Evolutionary conservation across 192 early-diverging fungal species (phyloP).

Genomic region (Umbelopsis vinacea): DNA sequence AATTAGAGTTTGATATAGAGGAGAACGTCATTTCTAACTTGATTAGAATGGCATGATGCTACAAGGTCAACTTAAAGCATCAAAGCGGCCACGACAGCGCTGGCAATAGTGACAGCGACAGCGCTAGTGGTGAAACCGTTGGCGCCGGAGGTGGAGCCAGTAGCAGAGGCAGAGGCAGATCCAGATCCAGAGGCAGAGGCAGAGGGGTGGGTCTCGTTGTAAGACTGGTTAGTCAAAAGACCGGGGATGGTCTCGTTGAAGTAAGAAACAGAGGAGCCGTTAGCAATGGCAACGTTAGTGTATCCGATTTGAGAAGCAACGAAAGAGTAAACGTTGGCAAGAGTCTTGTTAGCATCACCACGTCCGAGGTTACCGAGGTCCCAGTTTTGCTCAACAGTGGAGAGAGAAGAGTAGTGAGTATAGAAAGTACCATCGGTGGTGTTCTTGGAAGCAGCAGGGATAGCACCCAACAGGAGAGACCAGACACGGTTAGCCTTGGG

Average conservation of each 20-base stretch:
- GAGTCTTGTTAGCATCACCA: slow-evolving; percentile 54
- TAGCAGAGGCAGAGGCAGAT: background rate
- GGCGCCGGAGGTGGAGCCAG: background rate
- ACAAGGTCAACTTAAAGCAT: slow-evolving; percentile 21
- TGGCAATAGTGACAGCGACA: slow-evolving; percentile 1
- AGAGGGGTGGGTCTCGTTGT: slow-evolving; percentile 25
- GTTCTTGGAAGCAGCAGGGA: slow-evolving; percentile 36
- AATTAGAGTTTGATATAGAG: no score
- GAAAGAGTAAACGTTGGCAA: slow-evolving; percentile 50
- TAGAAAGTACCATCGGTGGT: slow-evolving; percentile 62
- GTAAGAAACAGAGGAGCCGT: slow-evolving; percentile 29
- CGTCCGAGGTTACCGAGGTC: slow-evolving; percentile 60
- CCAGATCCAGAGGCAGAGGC: slow-evolving; percentile 7
- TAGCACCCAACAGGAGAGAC: slow-evolving; percentile 47
- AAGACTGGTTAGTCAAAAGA: slow-evolving; percentile 35
- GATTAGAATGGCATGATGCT: background rate
- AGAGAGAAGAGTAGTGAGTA: slow-evolving; percentile 65
- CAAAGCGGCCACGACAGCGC: slow-evolving; percentile 13
- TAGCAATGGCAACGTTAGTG: slow-evolving; percentile 43
- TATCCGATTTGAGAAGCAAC: slow-evolving; percentile 41
- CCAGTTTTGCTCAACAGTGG: slow-evolving; percentile 72
- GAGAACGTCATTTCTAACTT: background rate
- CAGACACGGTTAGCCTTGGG: slow-evolving; percentile 45
- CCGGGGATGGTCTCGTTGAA: slow-evolving; percentile 45
- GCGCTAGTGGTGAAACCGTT: slow-evolving; percentile 2